phyloP scores from a whole-genome alignment of 371 early-diverging fungal genomes.

The Syncephalastrum sp. region DNA sequence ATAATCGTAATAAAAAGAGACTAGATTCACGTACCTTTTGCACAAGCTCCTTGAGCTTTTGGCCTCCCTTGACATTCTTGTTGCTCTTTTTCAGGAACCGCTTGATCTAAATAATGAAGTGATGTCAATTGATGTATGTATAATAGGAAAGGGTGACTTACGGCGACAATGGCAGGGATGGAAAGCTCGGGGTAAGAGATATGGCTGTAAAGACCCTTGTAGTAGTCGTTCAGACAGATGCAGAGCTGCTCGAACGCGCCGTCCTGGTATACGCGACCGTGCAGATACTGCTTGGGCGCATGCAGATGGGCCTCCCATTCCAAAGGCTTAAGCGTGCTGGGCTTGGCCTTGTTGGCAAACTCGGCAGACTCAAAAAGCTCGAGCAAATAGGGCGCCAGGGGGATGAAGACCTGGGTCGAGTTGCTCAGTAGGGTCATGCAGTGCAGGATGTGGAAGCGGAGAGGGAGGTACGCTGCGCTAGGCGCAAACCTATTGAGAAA shows the following conservation, averaged over 20 bases:
- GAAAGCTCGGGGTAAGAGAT: slow-evolving; percentile 90
- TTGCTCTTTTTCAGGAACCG: slow-evolving; percentile 57
- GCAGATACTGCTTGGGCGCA: slow-evolving; percentile 77
- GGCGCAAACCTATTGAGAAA: slow-evolving; percentile 66
- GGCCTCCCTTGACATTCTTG: slow-evolving; percentile 64
- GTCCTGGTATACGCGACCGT: slow-evolving; percentile 79
- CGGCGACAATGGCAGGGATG: slow-evolving; percentile 71
- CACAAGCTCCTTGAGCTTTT: slow-evolving; percentile 70
- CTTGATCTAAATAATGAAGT: slow-evolving; percentile 39
- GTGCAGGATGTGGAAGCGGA: slow-evolving; percentile 83
- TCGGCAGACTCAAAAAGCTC: slow-evolving; percentile 68
- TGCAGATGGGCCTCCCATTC: slow-evolving; percentile 75
- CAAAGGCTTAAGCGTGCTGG: slow-evolving; percentile 77
- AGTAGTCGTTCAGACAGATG: slow-evolving; percentile 68
- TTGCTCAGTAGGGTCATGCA: slow-evolving; percentile 67
- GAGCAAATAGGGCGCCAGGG: slow-evolving; percentile 78
- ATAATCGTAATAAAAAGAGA: neutral
- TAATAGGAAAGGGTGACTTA: slow-evolving; percentile 19
- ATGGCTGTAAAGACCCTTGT: slow-evolving; percentile 64
- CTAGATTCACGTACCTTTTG: slow-evolving; percentile 56
- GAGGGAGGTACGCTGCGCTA: slow-evolving; percentile 85
- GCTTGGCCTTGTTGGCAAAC: slow-evolving; percentile 60
- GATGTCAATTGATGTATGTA: neutral
- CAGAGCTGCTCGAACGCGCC: slow-evolving; percentile 76
- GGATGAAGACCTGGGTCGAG: slow-evolving; percentile 79